phyloP scores from a whole-genome alignment of 2,329 filamentous ascomycete species.

The Aureobasidium sp. region DNA sequence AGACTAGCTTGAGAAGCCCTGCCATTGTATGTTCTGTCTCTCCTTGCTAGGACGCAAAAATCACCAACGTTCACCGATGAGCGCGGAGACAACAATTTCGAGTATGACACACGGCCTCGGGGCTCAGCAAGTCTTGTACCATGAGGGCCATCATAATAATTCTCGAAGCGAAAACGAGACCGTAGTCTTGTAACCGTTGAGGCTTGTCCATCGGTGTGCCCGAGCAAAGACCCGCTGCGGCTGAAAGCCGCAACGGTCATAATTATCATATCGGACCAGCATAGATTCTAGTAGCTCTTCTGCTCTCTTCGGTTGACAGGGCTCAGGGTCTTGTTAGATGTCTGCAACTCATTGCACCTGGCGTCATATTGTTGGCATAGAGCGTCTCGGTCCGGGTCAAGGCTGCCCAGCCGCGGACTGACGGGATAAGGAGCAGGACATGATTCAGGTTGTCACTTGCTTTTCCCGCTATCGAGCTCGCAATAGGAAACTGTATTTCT shows the following conservation, averaged over 20 bases:
- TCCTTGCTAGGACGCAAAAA: no score
- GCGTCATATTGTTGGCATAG: neutral
- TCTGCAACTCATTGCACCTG: neutral
- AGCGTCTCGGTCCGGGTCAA: neutral
- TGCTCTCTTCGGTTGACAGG: no score
- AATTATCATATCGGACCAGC: neutral
- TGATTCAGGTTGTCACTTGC: neutral
- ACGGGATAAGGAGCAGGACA: neutral
- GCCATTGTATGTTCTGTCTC: no score
- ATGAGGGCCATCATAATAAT: neutral
- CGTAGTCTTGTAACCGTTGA: neutral
- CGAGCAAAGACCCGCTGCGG: neutral
- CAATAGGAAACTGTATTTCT: neutral
- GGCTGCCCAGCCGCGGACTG: neutral
- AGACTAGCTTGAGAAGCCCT: no score
- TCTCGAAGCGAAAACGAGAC: neutral
- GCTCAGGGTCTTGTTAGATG: no score
- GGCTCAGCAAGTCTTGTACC: neutral
- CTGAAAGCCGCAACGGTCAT: neutral
- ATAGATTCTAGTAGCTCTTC: neutral
- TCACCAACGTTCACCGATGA: neutral
- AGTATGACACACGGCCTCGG: neutral
- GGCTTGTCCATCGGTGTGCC: neutral
- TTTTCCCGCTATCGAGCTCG: neutral
- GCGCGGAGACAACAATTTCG: no score